Percentiles rank a stretch among this genome's conserved stretches.
These are phyloP conservation scores for Claviceps sp. DNA, from an alignment of 2,329 filamentous ascomycete genomes.

Conservation along the genomic window DNA sequence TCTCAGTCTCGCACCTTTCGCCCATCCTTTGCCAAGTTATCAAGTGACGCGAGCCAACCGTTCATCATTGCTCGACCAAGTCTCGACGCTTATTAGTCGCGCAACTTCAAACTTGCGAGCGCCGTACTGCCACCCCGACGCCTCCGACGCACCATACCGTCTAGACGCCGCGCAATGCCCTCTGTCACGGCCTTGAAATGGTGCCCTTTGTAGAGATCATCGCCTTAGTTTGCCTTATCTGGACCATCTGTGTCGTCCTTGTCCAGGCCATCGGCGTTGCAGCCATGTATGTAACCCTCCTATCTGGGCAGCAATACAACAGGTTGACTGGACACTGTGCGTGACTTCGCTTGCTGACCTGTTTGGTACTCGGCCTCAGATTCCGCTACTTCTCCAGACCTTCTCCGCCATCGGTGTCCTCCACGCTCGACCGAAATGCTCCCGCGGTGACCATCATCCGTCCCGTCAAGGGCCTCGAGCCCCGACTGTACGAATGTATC, in stretches of 20 bases:
- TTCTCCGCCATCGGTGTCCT: conserved; percentile 36
- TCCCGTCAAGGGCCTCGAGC: conserved; percentile 85
- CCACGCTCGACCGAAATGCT: conserved; percentile 36
- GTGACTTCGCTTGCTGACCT: not conserved
- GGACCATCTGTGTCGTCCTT: conserved; percentile 37
- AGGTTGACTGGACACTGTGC: not conserved
- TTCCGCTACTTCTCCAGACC: conserved; percentile 39
- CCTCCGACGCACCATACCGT: not conserved
- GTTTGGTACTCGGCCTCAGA: conserved; percentile 17
- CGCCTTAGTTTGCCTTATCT: conserved; percentile 36
- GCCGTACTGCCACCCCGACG: too few relatives aligned
- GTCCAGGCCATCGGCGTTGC: conserved; percentile 44
- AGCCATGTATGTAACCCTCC: conserved; percentile 31
- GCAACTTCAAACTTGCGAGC: too few relatives aligned
- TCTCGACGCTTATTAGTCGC: too few relatives aligned
- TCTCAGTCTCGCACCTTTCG: too few relatives aligned
- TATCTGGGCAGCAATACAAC: not conserved
- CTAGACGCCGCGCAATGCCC: conserved; percentile 4
- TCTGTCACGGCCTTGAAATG: conserved; percentile 12
- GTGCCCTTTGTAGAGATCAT: conserved; percentile 20
- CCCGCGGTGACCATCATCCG: conserved; percentile 85
- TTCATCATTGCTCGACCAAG: too few relatives aligned
- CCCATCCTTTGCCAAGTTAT: too few relatives aligned
- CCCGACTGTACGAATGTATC: conserved; percentile 82
- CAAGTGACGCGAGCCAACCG: too few relatives aligned